Evolutionary conservation across 2,329 filamentous ascomycete species (phyloP).

Genomic region (Graphilbum fragrans): DNA sequence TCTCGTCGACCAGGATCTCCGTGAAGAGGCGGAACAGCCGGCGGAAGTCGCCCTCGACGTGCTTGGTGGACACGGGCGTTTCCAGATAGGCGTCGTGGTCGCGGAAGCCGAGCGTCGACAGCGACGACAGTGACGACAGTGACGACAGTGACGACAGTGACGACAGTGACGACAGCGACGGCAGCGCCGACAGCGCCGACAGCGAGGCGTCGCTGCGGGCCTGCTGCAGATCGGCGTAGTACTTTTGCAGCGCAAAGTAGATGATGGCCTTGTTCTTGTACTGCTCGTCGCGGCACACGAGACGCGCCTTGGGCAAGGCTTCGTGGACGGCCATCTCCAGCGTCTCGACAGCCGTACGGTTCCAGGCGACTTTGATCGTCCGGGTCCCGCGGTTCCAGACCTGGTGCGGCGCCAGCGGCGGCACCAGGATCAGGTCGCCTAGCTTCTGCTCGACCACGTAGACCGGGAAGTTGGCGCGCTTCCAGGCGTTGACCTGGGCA

Average conservation of each 20-base stretch:
- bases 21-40: conserved; percentile 68
- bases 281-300: conserved; percentile 93
- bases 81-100: conserved; percentile 24
- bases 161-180: neutral
- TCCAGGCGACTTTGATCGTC: conserved; percentile 98
- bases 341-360: conserved; percentile 85
- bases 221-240: conserved; percentile 49
- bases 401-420: conserved; percentile 86
- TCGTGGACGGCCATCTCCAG: conserved; percentile 76
- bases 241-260: conserved; percentile 76
- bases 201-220: conserved; percentile 32
- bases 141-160: neutral
- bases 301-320: conserved; percentile 73
- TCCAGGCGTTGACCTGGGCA: conserved; percentile 91
- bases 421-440: conserved; percentile 88
- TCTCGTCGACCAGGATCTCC: conserved; percentile 71
- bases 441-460: conserved; percentile 84
- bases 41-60: conserved; percentile 74
- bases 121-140: neutral
- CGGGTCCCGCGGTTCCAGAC: conserved; percentile 96
- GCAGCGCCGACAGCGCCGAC: neutral
- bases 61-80: conserved; percentile 35
- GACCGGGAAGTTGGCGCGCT: conserved; percentile 82
- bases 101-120: neutral
- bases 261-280: conserved; percentile 98